phyloP scores from a whole-genome alignment of 2,329 filamentous ascomycete genomes.

The Cladosporium sp. region DNA sequence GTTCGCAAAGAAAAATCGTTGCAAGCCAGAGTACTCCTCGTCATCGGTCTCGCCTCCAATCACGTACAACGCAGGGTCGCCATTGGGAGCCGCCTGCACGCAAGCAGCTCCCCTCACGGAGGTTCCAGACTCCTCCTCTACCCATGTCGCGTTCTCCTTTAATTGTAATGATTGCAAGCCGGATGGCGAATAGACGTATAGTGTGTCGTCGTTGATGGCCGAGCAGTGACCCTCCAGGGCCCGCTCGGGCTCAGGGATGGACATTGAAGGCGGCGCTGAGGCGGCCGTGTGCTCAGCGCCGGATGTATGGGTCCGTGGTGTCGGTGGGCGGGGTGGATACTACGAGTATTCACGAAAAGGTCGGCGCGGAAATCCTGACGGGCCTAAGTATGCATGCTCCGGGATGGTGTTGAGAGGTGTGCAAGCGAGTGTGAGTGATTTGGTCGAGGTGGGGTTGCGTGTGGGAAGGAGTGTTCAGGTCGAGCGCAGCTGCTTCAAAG shows the following conservation, averaged over 20 bases:
- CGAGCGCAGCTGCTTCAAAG: slow-evolving; percentile 7
- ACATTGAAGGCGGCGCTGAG: slow-evolving; percentile 49
- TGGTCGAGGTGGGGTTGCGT: background rate
- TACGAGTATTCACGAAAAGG: slow-evolving; percentile 3
- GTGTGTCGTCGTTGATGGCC: slow-evolving; percentile 71
- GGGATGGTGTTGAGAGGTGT: background rate
- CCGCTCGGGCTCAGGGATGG: slow-evolving; percentile 65
- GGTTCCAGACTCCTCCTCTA: slow-evolving; percentile 59
- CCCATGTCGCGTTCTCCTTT: slow-evolving; percentile 68
- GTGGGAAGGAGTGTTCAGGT: slow-evolving; percentile 6
- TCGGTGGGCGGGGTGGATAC: slow-evolving; percentile 5
- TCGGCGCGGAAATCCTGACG: slow-evolving; percentile 12
- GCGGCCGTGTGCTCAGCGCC: slow-evolving; percentile 14
- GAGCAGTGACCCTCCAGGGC: slow-evolving; percentile 76
- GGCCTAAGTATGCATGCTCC: slow-evolving; percentile 9
- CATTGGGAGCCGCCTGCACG: slow-evolving; percentile 61
- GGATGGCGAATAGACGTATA: slow-evolving; percentile 75
- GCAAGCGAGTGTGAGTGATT: background rate
- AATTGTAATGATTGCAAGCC: slow-evolving; percentile 73
- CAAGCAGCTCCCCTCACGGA: slow-evolving; percentile 73
- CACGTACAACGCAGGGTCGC: slow-evolving; percentile 64
- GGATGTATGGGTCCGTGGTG: background rate
- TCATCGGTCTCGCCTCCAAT: slow-evolving; percentile 62
- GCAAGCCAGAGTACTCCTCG: slow-evolving; percentile 67
- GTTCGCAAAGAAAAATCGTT: slow-evolving; percentile 58